These are phyloP conservation scores for Infundibulicybe gibba DNA, from an alignment of 768 basidiomycete species.

Conservation along the genomic window DNA sequence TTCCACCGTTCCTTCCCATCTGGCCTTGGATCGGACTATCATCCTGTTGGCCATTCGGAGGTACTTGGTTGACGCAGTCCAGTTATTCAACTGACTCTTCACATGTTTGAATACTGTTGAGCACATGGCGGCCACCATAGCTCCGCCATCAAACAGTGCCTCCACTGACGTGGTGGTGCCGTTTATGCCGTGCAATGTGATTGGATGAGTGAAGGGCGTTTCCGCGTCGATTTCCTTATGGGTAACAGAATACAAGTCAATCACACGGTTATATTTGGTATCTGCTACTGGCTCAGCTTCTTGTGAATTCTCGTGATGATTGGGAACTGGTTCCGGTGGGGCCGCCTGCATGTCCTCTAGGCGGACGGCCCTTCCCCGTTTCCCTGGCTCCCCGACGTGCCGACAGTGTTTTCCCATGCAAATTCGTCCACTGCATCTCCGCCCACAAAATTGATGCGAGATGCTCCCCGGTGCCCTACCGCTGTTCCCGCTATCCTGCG, in stretches of 20 bases:
- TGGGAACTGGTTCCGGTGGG: background rate
- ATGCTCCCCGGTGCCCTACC: background rate
- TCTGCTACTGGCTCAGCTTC: background rate
- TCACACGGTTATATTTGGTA: background rate
- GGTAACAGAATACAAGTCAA: background rate
- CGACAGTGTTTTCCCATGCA: background rate
- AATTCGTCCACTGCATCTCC: background rate
- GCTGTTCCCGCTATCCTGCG: background rate
- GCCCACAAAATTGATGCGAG: background rate
- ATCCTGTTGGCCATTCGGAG: background rate
- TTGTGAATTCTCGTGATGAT: background rate
- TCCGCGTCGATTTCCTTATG: background rate
- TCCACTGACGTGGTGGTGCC: conserved; percentile 7
- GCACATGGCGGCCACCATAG: conserved; percentile 13
- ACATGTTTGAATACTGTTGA: conserved; percentile 1
- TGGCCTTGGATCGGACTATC: background rate
- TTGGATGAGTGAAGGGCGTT: conserved; percentile 3
- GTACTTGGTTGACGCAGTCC: background rate
- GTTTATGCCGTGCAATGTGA: conserved; percentile 7
- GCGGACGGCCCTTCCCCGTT: no score
- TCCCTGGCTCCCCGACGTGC: background rate
- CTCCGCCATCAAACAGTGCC: conserved; percentile 9
- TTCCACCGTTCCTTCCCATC: background rate
- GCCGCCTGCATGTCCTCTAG: background rate
- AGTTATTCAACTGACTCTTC: background rate